Conservation (phyloP, 257 asterid genomes). For the Solanum rostratum region DNA sequence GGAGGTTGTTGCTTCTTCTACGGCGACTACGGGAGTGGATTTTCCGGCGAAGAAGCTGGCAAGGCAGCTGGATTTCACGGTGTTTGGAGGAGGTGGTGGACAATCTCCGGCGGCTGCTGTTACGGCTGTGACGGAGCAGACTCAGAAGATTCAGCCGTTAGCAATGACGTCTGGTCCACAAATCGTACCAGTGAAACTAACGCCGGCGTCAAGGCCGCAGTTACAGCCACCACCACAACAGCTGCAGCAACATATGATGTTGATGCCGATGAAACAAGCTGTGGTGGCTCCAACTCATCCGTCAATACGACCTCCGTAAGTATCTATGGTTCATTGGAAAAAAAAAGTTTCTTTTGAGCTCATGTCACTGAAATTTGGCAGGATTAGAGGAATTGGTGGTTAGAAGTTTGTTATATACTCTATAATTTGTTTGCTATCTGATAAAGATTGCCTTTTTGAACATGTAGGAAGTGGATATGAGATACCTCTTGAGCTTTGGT, state of each 20-base stretch:
- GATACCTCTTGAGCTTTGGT: background rate
- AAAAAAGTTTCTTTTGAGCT: background rate
- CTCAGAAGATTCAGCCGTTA: constrained; percentile 22
- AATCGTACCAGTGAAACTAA: constrained; percentile 11
- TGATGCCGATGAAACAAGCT: constrained; percentile 43
- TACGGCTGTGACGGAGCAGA: constrained; percentile 13
- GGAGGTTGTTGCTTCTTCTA: constrained; percentile 33
- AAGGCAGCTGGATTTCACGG: constrained; percentile 95
- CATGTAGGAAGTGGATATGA: background rate
- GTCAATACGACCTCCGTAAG: constrained; percentile 62
- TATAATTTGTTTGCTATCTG: background rate
- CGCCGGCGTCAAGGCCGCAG: constrained; percentile 14
- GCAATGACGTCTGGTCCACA: background rate
- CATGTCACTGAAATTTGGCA: background rate
- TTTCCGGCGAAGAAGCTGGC: constrained; percentile 80
- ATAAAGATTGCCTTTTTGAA: background rate
- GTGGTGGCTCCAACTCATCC: constrained; percentile 38
- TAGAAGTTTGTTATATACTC: background rate
- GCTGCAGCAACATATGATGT: constrained; percentile 9
- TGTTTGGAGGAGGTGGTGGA: constrained; percentile 2
- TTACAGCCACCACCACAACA: constrained; percentile 16
- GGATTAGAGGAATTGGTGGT: background rate
- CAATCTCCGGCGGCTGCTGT: constrained; percentile 9
- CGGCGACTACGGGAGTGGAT: constrained; percentile 29
- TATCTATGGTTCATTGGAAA: background rate